These are phyloP conservation scores for Vaccinium darrowii DNA, from an alignment of 148 eudicot species.

Conservation along the genomic window DNA sequence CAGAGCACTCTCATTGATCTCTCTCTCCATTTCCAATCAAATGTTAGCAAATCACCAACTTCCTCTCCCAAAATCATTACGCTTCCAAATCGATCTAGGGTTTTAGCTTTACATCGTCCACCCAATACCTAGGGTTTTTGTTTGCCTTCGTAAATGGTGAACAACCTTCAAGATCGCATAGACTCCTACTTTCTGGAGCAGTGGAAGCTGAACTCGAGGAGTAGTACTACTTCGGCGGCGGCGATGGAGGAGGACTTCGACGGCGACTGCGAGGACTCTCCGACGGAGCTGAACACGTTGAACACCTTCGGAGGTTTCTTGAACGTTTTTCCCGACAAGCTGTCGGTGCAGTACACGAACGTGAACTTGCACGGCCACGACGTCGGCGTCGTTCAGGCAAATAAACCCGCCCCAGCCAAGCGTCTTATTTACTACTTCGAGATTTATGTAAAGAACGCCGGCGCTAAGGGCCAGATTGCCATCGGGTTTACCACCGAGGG, in stretches of 20 bases:
- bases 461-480: constrained; percentile 72
- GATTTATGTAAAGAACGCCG: constrained; percentile 66
- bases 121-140: constrained; percentile 9
- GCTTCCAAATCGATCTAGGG: not conserved
- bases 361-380: constrained; percentile 79
- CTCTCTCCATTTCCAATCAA: not conserved
- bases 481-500: constrained; percentile 76
- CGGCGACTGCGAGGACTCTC: constrained; percentile 38
- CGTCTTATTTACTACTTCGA: constrained; percentile 70
- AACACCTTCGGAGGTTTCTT: constrained; percentile 74
- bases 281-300: constrained; percentile 75
- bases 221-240: not conserved
- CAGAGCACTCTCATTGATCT: not conserved
- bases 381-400: constrained; percentile 82
- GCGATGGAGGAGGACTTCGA: constrained; percentile 17
- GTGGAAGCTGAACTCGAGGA: constrained; percentile 41
- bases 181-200: constrained; percentile 52
- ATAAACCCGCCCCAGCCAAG: constrained; percentile 70
- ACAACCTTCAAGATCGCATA: constrained; percentile 47
- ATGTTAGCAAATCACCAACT: not conserved
- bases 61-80: not conserved
- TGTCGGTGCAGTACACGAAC: constrained; percentile 62
- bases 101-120: not conserved
- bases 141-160: constrained; percentile 27
- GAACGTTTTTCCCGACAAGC: constrained; percentile 71